Base-by-base conservation (phyloP, 1,284 basidiomycete genomes). In the Malassezia vespertilionis region DNA sequence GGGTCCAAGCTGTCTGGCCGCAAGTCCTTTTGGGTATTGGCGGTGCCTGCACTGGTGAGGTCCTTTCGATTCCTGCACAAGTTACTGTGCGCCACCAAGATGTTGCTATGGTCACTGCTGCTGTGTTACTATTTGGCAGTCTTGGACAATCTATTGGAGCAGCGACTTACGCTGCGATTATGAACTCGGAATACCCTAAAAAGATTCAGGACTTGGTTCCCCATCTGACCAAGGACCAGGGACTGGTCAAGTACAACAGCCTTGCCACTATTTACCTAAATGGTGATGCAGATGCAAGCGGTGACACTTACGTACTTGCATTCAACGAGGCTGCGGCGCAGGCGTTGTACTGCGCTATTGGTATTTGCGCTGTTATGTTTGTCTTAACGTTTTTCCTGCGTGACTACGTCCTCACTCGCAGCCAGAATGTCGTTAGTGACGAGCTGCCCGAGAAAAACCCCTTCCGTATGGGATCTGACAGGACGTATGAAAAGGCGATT, bases 61-160 rank as follows among this genome's bases (percentile, higher is more conserved):
- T 57, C 12, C 46, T 68, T 9, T 59, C 65, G 39, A 58, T 67
- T 11, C 55, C 62, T 12, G 58, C 66, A 7, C 67, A 70, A 46
- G 60, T 70, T 30, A 58, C 56, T 22, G 67, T 70, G 17, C 64
- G 57, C 10, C 67, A 70, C 50, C 64, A 67, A 43, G 63, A 69
- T 27, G 66, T 69, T 8, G 64, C 66, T 23, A 63, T 63, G 40
- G 67, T 70, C 39, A 69, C 66, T n/a, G 59, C 65, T 14, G 65
- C 63, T 40, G 59, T 69, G 49, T 47, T 70, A 9, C 56, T 69
- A 8, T 42, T 63, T 39, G 60, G 61, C 38, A 58, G 62, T 37
- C 57, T 70, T 27, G 67, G 67, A 10, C 64, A 61, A 30, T 56
- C 61, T 6, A 56, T 61, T 37, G 67, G 66, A 33, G 53, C 56